Base-by-base conservation (phyloP, 495 filamentous ascomycete genomes). In the Chaetomium fimeti region DNA sequence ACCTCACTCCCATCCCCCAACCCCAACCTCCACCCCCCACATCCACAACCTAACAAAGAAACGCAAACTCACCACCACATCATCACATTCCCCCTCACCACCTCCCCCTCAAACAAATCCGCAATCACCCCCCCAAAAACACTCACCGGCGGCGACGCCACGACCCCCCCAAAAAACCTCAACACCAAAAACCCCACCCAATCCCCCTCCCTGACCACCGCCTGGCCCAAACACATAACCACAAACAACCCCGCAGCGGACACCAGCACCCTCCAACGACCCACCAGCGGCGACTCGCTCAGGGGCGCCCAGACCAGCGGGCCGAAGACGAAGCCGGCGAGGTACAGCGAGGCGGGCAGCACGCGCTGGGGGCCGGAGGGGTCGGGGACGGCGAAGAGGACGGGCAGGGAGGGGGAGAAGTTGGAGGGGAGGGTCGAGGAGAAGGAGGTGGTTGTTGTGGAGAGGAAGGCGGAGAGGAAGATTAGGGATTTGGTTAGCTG, bases 71-170 rank as follows among this genome's bases (percentile, higher is more conserved):
- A 68, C 72, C 72, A 75, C 16, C 61, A 32, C 63, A 74, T 69
- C 65, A 77, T 73, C 5, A 75, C 65, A 53, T 63, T 36, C 2
- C 75, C 75, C 29, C 75, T 64, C 18, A 53, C 38, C 24, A 58
- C 56, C 32, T 65, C 68, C 8, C 73, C 66, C 1, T 42, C 22
- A 47, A 67, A 96, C 79, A 95, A 82, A 73, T 97, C 91, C 9
- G 89, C 89, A 18, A 95, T 84, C 0, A 89, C 91, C 1, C 90
- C 92, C 28, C 92, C 92, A 9, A 90, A 89, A 6, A 93, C 89
- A 63, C 84, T 88, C 20, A 95, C 72, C 64, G 93, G 93, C 11
- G 91, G 90, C 48, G 83, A 85, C 3, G 89, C 90, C 24, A 88
- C 84, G 22, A 93, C 75, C 2, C 92, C 92, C 55, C 85, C 55